A percentile compares a stretch with the other conserved stretches of the same genome.
These are phyloP conservation scores for Termitomyces sp. DNA, from an alignment of 768 basidiomycete species.

Conservation along the genomic window DNA sequence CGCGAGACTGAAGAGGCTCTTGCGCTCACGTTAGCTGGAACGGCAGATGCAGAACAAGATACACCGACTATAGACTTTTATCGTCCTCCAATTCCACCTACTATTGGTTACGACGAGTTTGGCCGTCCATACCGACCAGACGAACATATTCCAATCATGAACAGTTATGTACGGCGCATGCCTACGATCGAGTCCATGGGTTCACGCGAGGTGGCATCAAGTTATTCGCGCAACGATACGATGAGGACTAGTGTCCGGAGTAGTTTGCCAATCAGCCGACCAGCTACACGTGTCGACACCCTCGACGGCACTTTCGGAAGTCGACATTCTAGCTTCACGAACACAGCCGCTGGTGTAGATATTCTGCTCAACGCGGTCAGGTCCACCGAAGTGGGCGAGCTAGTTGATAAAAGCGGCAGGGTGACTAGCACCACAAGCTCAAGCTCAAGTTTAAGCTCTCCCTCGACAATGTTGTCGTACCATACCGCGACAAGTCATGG, in stretches of 20 bases:
- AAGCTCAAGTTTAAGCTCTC: slow-evolving; percentile 11
- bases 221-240: slow-evolving; percentile 16
- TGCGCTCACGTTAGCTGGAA: slow-evolving; percentile 28
- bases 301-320: slow-evolving; percentile 23
- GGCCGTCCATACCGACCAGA: slow-evolving; percentile 42
- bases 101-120: slow-evolving; percentile 43
- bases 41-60: slow-evolving; percentile 18
- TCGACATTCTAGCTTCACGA: slow-evolving; percentile 31
- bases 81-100: slow-evolving; percentile 15
- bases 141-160: slow-evolving; percentile 54
- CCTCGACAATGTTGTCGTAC: slow-evolving; percentile 16
- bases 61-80: not conserved
- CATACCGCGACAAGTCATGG: slow-evolving; percentile 18
- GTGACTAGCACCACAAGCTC: slow-evolving; percentile 6
- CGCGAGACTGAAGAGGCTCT: slow-evolving; percentile 49
- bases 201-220: slow-evolving; percentile 47
- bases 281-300: slow-evolving; percentile 34
- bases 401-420: slow-evolving; percentile 18
- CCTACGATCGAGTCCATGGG: slow-evolving; percentile 78
- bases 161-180: slow-evolving; percentile 66
- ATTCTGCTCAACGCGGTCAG: slow-evolving; percentile 17
- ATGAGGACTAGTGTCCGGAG: slow-evolving; percentile 17
- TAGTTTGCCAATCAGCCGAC: slow-evolving; percentile 26
- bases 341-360: slow-evolving; percentile 25
- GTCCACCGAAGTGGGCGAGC: slow-evolving; percentile 30